Conservation (phyloP, 2,329 filamentous ascomycete genomes). For the Pezicula rhizophila region DNA sequence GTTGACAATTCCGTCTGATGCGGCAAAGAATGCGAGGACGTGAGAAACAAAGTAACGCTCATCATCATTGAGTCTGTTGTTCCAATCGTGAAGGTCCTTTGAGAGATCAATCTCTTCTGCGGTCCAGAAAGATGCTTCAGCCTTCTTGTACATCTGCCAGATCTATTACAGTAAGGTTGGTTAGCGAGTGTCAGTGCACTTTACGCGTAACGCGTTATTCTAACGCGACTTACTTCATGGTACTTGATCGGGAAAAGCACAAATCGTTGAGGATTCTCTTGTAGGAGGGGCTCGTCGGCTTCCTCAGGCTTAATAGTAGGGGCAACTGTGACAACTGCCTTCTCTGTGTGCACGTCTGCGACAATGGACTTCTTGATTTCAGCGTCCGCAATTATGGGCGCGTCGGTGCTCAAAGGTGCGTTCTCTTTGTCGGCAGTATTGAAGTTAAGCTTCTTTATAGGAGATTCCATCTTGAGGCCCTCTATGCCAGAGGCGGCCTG, state of each 20-base stretch:
- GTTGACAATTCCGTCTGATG: constrained; percentile 98
- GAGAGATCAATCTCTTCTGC: constrained; percentile 98
- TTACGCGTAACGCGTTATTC: constrained; percentile 57
- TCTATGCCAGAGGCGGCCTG: constrained; percentile 85
- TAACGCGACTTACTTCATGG: constrained; percentile 71
- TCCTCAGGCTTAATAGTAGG: constrained; percentile 61
- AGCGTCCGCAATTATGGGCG: constrained; percentile 45
- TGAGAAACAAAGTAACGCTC: constrained; percentile 98
- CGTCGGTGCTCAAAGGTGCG: constrained; percentile 43
- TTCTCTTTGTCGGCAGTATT: constrained; percentile 76
- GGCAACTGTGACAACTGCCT: constrained; percentile 33
- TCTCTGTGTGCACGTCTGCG: constrained; percentile 42
- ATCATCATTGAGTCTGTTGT: constrained; percentile 93
- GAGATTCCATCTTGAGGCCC: constrained; percentile 87
- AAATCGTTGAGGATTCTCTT: constrained; percentile 93
- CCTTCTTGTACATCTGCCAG: constrained; percentile 99
- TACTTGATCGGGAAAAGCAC: constrained; percentile 99
- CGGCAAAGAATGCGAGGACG: constrained; percentile 97
- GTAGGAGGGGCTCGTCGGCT: constrained; percentile 80
- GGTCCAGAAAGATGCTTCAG: constrained; percentile 99
- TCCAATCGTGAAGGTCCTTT: constrained; percentile 99
- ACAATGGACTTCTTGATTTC: constrained; percentile 51
- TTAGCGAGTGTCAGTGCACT: constrained; percentile 45
- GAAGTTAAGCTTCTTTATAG: constrained; percentile 85
- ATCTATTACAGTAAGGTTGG: constrained; percentile 56